A percentile compares a stretch with the other conserved stretches of the same genome.
Evolutionary conservation across 1,284 basidiomycete genomes (phyloP).

Genomic region (Rhodotorula sp.): DNA sequence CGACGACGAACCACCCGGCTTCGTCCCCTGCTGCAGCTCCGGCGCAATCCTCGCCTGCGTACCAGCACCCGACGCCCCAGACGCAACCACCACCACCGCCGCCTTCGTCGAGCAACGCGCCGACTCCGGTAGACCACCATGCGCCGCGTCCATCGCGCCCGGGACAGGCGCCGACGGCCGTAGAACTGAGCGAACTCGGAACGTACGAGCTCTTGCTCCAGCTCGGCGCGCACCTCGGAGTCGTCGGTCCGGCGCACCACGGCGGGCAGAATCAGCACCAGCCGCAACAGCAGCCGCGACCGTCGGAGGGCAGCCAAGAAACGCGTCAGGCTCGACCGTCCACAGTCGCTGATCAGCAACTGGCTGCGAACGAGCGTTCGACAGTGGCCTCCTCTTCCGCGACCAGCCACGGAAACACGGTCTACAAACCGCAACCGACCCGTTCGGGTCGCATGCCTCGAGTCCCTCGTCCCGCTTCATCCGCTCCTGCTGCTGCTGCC

Average conservation of each 20-base stretch:
- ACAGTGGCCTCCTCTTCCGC: no score
- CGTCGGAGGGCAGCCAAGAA: background rate
- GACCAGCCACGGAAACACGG: background rate
- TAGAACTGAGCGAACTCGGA: conserved; percentile 6
- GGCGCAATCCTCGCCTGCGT: background rate
- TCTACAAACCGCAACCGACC: conserved; percentile 24
- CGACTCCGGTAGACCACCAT: conserved; percentile 1
- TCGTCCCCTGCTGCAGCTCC: background rate
- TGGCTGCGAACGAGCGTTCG: background rate
- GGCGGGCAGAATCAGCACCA: background rate
- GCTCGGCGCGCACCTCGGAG: background rate
- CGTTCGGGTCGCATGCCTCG: conserved; percentile 32
- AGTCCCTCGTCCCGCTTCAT: background rate
- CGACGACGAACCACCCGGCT: background rate
- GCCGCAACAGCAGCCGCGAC: background rate
- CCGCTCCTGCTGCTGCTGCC: no score
- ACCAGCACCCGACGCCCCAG: background rate
- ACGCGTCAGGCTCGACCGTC: no score
- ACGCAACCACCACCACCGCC: background rate
- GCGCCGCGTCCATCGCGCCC: no score
- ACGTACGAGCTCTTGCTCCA: conserved; percentile 7
- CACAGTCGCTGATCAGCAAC: background rate
- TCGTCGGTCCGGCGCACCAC: background rate
- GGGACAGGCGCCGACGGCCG: background rate
- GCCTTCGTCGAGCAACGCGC: background rate